These are phyloP conservation scores for Rhizophagus sp. DNA, from an alignment of 192 early-diverging fungal species.

Conservation along the genomic window DNA sequence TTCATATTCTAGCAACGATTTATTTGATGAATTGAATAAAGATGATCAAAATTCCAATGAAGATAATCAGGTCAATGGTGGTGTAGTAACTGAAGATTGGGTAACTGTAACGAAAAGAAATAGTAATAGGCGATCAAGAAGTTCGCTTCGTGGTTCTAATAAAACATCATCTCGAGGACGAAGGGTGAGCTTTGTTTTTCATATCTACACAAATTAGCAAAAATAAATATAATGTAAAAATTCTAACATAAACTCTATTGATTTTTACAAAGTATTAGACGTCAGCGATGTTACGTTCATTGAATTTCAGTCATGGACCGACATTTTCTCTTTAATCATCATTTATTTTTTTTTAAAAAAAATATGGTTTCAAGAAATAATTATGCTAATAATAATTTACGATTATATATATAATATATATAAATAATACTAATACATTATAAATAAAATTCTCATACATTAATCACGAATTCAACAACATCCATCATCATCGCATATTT, in stretches of 20 bases:
- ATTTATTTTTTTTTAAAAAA: too few relatives aligned
- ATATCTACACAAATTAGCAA: too few relatives aligned
- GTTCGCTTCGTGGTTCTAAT: not conserved
- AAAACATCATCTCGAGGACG: not conserved
- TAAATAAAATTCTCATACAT: not conserved
- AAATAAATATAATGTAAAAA: not conserved
- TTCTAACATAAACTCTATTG: not conserved
- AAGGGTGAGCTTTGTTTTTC: not conserved
- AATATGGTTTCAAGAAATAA: too few relatives aligned
- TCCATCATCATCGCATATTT: not conserved
- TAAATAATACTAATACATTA: too few relatives aligned
- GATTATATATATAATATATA: too few relatives aligned
- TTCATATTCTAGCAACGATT: not conserved
- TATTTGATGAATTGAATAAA: not conserved
- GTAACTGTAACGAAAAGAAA: constrained; percentile 4
- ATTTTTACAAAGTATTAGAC: not conserved
- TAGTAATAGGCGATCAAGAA: not conserved
- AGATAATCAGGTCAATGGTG: not conserved
- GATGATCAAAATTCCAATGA: not conserved
- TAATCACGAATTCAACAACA: not conserved
- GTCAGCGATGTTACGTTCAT: not conserved
- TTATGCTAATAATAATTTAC: too few relatives aligned
- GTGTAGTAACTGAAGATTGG: constrained; percentile 1
- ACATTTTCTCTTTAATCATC: not conserved
- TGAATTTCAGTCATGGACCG: not conserved